Base-by-base conservation (phyloP, 1,139 yeast genomes). In the Pneumocystis canis region DNA sequence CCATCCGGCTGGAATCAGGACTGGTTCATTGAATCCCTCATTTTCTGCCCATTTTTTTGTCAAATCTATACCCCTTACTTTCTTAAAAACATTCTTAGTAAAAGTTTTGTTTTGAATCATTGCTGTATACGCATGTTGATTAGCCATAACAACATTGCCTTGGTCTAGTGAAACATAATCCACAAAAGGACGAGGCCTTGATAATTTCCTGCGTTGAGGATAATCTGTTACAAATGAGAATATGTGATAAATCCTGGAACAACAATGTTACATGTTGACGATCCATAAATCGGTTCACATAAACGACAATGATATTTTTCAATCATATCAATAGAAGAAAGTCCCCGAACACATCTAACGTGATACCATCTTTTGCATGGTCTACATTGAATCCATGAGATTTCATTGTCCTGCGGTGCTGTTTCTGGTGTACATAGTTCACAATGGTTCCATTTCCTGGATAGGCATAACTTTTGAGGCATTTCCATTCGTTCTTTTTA, bases 81-180 rank as follows among this genome's bases (percentile, higher is more conserved):
- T 67, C 32, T 61, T 63, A 40, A 72, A 66, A 20, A 70, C 61
- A 39, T 66, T 64, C 9, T 60, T 47, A 20, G 65, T 60, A 56
- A 68, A 68, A 11, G 47, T 28, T 16, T 65, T 62, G 33, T 60
- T 54, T 56, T 72, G 67, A 64, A 82, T 78, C 28, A 70, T 65
- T 9, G 71, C 73, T 11, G 82, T 80, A 71, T 86, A 89, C 4
- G 88, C 87, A 71, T 85, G 90, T 57, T 76, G 73, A 61, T 82
- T 75, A 66, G 82, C 78, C 65, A 81, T 80, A 37, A 83, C 79
- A n/a, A 83, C 78, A 53, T 84, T 87, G 1, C 96, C 95, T 62
- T 83, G 85, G 70, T 89, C 82, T 68, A 89, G 74, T 0, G 96
- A 95, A 9, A 82, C 84, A 71, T 89, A 89, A 71, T 89, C 95